phyloP scores from a whole-genome alignment of 257 asterid genomes.

The Misopates orontium region DNA sequence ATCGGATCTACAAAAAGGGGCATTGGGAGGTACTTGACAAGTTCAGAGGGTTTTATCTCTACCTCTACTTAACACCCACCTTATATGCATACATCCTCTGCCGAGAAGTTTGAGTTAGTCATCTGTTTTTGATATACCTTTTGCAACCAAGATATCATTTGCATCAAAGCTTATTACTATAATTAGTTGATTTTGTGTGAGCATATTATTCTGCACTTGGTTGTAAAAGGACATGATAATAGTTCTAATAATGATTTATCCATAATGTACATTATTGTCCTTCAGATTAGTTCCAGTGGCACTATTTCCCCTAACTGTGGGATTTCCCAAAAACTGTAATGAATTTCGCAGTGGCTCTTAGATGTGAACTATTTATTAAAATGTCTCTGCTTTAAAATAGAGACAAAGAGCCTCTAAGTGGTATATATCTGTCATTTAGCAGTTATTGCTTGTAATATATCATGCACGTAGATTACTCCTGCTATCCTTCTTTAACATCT shows the following conservation, averaged over 20 bases:
- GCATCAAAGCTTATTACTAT: not conserved
- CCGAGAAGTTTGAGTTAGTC: too few species aligned
- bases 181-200: not conserved
- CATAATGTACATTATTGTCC: not conserved
- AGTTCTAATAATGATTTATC: too few species aligned
- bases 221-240: not conserved
- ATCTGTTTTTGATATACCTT: too few species aligned
- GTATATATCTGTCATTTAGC: not conserved
- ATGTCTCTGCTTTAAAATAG: not conserved
- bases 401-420: not conserved
- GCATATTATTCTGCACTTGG: not conserved
- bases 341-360: not conserved
- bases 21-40: constrained; percentile 58
- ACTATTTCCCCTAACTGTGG: not conserved
- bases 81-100: constrained; percentile 13
- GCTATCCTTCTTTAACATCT: not conserved
- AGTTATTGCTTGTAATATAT: not conserved
- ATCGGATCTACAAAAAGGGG: constrained; percentile 80
- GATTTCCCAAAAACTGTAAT: not conserved
- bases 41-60: not conserved
- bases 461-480: not conserved
- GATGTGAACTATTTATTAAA: not conserved
- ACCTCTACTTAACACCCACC: not conserved
- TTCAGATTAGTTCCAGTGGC: not conserved
- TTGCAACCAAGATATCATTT: not conserved